Conservation (phyloP, 164 flowering plant species). For the Magnolia changhungtana region DNA sequence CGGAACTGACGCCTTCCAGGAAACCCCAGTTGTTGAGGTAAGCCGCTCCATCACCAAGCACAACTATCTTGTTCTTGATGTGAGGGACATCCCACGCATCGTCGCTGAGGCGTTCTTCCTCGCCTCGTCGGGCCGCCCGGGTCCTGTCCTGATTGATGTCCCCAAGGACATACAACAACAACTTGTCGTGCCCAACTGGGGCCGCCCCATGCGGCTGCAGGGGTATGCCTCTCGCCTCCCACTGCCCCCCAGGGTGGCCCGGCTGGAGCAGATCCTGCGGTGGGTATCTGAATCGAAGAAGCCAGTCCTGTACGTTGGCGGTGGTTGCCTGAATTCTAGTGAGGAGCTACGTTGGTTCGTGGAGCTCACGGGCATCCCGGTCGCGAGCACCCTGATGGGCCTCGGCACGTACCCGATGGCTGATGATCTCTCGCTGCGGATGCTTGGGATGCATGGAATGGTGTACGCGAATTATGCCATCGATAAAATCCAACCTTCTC, state of each 20-base stretch:
- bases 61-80: conserved; percentile 59
- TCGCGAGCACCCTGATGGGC: conserved; percentile 73
- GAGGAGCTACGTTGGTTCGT: conserved; percentile 51
- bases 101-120: conserved; percentile 55
- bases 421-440: conserved; percentile 47
- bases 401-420: conserved; percentile 43
- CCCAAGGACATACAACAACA: conserved; percentile 69
- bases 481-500: conserved; percentile 48
- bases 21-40: conserved; percentile 69
- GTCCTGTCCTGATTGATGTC: conserved; percentile 64
- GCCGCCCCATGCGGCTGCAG: conserved; percentile 33
- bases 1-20: conserved; percentile 68
- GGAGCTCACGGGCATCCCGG: conserved; percentile 62
- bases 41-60: conserved; percentile 68
- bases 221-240: conserved; percentile 56
- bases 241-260: conserved; percentile 23
- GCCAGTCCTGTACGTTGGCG: conserved; percentile 67
- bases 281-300: conserved; percentile 50
- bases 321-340: conserved; percentile 66
- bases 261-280: conserved; percentile 52
- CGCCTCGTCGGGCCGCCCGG: conserved; percentile 55
- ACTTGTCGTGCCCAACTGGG: conserved; percentile 51
- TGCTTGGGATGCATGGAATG: conserved; percentile 82
- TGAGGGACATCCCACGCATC: conserved; percentile 55
- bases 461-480: conserved; percentile 72